phyloP scores from a whole-genome alignment of 1,284 basidiomycete species.

The Exobasidium cylindrosporum region DNA sequence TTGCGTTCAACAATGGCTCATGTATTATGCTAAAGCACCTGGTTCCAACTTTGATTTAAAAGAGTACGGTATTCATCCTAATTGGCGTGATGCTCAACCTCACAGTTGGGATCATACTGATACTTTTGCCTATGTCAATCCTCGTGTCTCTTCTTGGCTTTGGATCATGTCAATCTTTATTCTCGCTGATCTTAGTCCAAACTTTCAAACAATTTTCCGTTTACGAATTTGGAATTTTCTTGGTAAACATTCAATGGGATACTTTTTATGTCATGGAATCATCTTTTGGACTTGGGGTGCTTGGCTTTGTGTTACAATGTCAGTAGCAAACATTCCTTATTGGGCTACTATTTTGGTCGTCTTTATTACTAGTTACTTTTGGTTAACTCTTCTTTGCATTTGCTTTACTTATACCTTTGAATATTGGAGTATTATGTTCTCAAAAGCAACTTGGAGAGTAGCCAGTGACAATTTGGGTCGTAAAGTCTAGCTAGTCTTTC shows the following conservation, averaged over 20 bases:
- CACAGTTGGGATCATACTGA: conserved; percentile 22
- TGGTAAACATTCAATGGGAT: conserved; percentile 38
- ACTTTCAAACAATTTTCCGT: conserved; percentile 40
- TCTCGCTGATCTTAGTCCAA: conserved; percentile 34
- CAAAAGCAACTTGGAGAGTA: conserved; percentile 39
- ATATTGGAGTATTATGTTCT: conserved; percentile 37
- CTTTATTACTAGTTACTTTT: conserved; percentile 33
- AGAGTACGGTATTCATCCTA: conserved; percentile 35
- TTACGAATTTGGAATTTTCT: conserved; percentile 39
- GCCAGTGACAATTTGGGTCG: conserved; percentile 37
- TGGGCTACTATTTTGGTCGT: conserved; percentile 43
- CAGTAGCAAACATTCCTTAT: conserved; percentile 32
- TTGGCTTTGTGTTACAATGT: conserved; percentile 35
- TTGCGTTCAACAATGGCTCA: conserved; percentile 29
- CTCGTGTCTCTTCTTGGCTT: conserved; percentile 28
- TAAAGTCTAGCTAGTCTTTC: conserved; percentile 6
- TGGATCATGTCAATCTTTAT: conserved; percentile 42
- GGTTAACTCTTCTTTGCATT: conserved; percentile 31
- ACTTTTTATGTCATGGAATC: conserved; percentile 43
- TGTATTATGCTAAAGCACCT: conserved; percentile 24
- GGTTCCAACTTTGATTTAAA: conserved; percentile 25
- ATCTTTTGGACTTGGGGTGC: conserved; percentile 45
- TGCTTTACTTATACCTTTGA: conserved; percentile 45
- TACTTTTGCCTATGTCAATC: conserved; percentile 38
- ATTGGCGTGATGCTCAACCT: conserved; percentile 26